Percentiles rank a stretch among this genome's conserved stretches.
These are phyloP conservation scores for Leccinum incarnatum DNA, from an alignment of 768 basidiomycete genomes.

Conservation along the genomic window DNA sequence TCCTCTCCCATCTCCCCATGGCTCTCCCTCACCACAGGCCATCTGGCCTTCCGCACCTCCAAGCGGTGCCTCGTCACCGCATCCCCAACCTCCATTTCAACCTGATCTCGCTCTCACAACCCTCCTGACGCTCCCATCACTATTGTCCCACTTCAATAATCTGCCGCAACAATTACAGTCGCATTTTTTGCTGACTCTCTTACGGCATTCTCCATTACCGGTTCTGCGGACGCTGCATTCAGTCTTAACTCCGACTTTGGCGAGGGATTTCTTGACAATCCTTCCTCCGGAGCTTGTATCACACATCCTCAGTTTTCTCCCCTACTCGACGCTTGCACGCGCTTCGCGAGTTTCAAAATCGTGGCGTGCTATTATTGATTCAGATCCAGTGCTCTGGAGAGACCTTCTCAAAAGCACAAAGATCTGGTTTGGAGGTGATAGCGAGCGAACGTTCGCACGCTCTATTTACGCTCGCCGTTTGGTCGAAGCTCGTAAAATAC, in stretches of 20 bases:
- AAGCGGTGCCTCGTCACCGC: constrained; percentile 72
- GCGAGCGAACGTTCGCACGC: constrained; percentile 76
- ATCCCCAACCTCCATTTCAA: constrained; percentile 69
- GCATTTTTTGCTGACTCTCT: constrained; percentile 87
- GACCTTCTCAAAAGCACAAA: constrained; percentile 79
- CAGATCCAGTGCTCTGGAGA: constrained; percentile 86
- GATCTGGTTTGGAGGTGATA: constrained; percentile 87
- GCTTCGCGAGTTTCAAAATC: constrained; percentile 86
- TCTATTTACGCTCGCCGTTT: constrained; percentile 63
- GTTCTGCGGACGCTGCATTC: constrained; percentile 88
- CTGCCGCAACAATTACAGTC: constrained; percentile 86
- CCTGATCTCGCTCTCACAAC: constrained; percentile 81
- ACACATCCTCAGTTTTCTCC: constrained; percentile 81
- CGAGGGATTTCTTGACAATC: constrained; percentile 90
- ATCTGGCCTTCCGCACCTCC: constrained; percentile 82
- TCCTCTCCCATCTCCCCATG: constrained; percentile 81
- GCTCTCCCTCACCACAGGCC: constrained; percentile 72
- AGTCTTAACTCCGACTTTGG: constrained; percentile 85
- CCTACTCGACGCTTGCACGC: constrained; percentile 77
- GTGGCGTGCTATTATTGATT: constrained; percentile 92
- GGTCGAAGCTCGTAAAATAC: constrained; percentile 36
- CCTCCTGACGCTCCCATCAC: constrained; percentile 79
- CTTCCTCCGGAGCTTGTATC: constrained; percentile 92
- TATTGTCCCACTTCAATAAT: constrained; percentile 76
- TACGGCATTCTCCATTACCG: constrained; percentile 88